A percentile compares a stretch with the other conserved stretches of the same genome.
Evolutionary conservation across 106 monocot species (phyloP).

Genomic region (Ottelia alismoides): DNA sequence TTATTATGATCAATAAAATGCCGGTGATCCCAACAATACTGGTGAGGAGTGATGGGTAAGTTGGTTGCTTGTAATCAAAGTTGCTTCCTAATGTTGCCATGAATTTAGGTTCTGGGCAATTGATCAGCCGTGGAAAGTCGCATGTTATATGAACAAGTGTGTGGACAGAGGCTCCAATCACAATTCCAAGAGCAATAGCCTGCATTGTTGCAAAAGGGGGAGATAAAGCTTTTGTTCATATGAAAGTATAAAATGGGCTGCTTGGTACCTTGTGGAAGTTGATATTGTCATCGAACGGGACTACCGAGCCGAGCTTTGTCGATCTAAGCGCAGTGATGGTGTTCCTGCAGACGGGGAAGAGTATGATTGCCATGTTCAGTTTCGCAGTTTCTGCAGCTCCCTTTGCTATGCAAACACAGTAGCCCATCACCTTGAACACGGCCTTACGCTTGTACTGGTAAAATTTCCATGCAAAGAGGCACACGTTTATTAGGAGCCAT

Average conservation of each 20-base stretch:
- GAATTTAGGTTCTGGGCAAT: conserved; percentile 47
- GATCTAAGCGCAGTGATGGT: conserved; percentile 79
- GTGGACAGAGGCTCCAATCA: conserved; percentile 39
- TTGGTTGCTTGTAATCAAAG: conserved; percentile 72
- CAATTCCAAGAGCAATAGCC: conserved; percentile 54
- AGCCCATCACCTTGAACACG: conserved; percentile 85
- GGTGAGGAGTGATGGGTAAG: conserved; percentile 34
- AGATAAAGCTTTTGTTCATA: too few relatives aligned
- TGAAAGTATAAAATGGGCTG: too few relatives aligned
- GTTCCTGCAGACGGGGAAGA: conserved; percentile 79
- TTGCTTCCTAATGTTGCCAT: conserved; percentile 37
- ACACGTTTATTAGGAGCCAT: conserved; percentile 48
- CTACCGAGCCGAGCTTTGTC: conserved; percentile 41
- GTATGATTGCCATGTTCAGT: conserved; percentile 95
- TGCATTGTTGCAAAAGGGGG: conserved; percentile 9
- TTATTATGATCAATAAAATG: conserved; percentile 66
- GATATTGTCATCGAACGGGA: conserved; percentile 96
- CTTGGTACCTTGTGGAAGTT: conserved; percentile 83
- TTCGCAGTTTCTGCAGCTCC: conserved; percentile 92
- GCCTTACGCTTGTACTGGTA: conserved; percentile 45
- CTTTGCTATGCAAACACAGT: conserved; percentile 85
- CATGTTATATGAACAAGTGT: conserved; percentile 59
- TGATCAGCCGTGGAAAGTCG: conserved; percentile 69
- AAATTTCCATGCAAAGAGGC: conserved; percentile 75
- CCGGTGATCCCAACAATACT: conserved; percentile 71